Base-by-base conservation (phyloP, 768 basidiomycete genomes). In the Termitomyces sp. region DNA sequence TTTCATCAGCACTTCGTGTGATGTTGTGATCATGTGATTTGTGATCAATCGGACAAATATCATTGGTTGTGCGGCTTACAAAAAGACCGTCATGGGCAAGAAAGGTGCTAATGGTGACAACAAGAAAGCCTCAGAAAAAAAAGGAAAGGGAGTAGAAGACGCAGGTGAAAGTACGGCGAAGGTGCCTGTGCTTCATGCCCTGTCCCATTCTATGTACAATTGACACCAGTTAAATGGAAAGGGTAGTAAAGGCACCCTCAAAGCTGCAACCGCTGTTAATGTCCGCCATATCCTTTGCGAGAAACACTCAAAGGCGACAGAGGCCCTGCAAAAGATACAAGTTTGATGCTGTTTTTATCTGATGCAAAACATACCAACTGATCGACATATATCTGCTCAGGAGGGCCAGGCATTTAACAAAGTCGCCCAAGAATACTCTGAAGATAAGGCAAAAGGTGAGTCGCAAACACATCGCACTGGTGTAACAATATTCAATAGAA, bases 211-310 rank as follows among this genome's bases (percentile, higher is more conserved):
- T 24, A 55, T 45, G 54, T 30, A 27, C 50, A 27, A 44, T 52
- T 63, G 33, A 63, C 24, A 46, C 30, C n/a, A 33, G 8, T 31
- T 7, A 6, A 15, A 34, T 30, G 46, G 41, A 22, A 36, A 58
- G 65, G 82, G 53, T 31, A 78, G 74, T 16, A 87, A 86, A 68
- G 80, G 82, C 27, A 77, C 75, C 2, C 69, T 93, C 71, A 93
- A 91, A 72, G 74, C 91, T 30, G 92, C 91, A 12, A 92, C 84
- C 7, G 85, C 92, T 31, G 75, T 94, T 41, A 93, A 93, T 68
- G 91, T 94, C 33, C 85, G 92, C 31, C 92, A 94, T 69, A 91
- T 94, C 45, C 76, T 94, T 22, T 94, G 92, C 71, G 92, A 94
- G 73, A 94, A 93, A 66, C 88, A 92, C 57, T 87, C 89, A 8